A percentile compares a stretch with the other conserved stretches of the same genome.
Conservation (phyloP, 805 yeast genomes). For the Wickerhamomyces sydowiorum region DNA sequence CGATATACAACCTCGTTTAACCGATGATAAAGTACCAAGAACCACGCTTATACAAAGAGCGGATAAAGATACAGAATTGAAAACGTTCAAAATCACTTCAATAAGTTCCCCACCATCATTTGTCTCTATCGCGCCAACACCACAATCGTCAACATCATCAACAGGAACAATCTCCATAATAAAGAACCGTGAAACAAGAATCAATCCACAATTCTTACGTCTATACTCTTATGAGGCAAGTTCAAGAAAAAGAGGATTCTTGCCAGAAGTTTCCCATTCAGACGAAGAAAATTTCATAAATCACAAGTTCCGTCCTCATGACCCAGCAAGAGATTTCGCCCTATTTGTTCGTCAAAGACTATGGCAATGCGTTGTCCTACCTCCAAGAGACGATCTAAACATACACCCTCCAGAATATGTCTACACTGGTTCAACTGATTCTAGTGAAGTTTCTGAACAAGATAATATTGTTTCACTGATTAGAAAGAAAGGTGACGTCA, state of each 20-base stretch:
- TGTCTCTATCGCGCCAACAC: no score
- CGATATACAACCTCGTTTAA: slow-evolving; percentile 21
- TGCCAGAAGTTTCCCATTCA: slow-evolving; percentile 28
- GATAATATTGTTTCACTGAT: slow-evolving; percentile 12
- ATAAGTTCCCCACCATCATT: slow-evolving; percentile 2
- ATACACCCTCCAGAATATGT: slow-evolving; percentile 27
- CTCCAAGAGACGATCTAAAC: slow-evolving; percentile 41
- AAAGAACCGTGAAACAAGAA: slow-evolving; percentile 39
- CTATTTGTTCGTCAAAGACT: slow-evolving; percentile 41
- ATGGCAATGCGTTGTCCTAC: slow-evolving; percentile 47
- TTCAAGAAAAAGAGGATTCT: slow-evolving; percentile 29
- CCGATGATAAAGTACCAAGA: slow-evolving; percentile 20
- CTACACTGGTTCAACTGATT: slow-evolving; percentile 3
- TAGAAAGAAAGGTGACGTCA: slow-evolving; percentile 15
- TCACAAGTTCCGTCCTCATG: slow-evolving; percentile 7
- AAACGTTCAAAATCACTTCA: slow-evolving; percentile 21
- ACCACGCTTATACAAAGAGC: background rate
- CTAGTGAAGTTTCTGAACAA: background rate
- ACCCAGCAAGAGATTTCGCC: slow-evolving; percentile 31
- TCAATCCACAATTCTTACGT: slow-evolving; percentile 43
- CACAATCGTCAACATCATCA: slow-evolving; percentile 3
- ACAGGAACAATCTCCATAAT: slow-evolving; percentile 5
- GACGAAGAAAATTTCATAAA: slow-evolving; percentile 21
- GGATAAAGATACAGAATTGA: slow-evolving; percentile 15
- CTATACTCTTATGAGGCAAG: slow-evolving; percentile 44